phyloP scores from a whole-genome alignment of 306 rosid genomes.

The Quillaja saponaria region DNA sequence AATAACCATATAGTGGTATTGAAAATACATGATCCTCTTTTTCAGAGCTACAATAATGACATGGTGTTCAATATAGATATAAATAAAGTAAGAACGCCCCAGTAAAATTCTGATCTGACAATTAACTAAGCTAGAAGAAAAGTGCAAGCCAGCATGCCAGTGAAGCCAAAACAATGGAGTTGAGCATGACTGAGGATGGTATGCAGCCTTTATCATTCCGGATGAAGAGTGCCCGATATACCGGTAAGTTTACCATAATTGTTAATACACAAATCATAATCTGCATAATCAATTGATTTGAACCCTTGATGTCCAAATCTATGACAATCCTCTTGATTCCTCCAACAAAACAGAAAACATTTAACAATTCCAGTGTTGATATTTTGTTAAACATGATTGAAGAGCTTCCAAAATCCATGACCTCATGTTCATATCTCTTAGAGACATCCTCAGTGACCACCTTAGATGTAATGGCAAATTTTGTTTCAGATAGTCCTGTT shows the following conservation, averaged over 20 bases:
- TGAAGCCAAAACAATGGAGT: constrained; percentile 46
- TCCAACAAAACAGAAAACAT: constrained; percentile 39
- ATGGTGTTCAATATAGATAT: too few species aligned
- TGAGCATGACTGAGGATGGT: constrained; percentile 45
- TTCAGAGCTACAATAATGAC: neutral
- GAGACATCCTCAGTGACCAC: constrained; percentile 46
- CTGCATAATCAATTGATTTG: constrained; percentile 28
- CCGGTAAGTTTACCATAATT: constrained; percentile 29
- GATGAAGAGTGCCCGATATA: constrained; percentile 59
- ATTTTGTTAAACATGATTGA: constrained; percentile 38
- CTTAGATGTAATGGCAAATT: constrained; percentile 50
- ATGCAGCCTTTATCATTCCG: constrained; percentile 52
- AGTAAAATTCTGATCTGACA: neutral
- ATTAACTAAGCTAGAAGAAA: neutral
- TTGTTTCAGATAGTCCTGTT: constrained; percentile 53
- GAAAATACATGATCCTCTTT: too few species aligned
- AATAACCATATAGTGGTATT: too few species aligned
- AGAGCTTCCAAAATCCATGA: constrained; percentile 67
- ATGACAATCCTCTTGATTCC: constrained; percentile 40
- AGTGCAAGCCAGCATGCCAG: constrained; percentile 32
- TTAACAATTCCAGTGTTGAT: constrained; percentile 57
- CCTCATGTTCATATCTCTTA: constrained; percentile 50
- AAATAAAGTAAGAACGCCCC: too few species aligned
- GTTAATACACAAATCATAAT: constrained; percentile 22
- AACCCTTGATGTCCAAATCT: constrained; percentile 2